Evolutionary conservation across 192 early-diverging fungal genomes (phyloP).

Genomic region (Oehlia diaphana): DNA sequence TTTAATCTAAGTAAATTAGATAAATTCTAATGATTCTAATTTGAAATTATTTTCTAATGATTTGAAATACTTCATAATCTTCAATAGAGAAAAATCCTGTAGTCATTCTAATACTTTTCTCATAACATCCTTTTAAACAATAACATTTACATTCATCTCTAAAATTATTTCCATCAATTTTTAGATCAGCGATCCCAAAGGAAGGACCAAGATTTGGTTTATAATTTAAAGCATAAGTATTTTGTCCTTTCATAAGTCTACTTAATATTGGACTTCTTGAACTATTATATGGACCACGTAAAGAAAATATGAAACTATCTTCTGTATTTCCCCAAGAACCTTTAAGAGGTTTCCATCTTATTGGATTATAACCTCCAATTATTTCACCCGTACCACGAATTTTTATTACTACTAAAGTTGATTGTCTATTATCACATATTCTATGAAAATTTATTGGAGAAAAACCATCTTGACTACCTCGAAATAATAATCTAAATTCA

Average conservation of each 20-base stretch:
- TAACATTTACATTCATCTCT: background rate
- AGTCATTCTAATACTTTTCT: background rate
- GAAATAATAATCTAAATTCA: constrained; percentile 12
- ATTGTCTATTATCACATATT: background rate
- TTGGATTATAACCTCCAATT: constrained; percentile 21
- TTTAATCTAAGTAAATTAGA: no score
- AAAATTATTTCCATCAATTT: background rate
- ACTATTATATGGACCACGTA: background rate
- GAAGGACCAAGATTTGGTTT: background rate
- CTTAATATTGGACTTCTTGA: background rate
- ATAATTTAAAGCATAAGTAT: background rate
- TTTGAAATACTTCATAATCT: constrained; percentile 17
- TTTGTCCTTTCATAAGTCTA: background rate
- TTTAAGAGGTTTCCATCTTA: background rate
- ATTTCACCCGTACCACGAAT: background rate
- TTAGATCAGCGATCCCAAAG: background rate
- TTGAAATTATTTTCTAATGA: background rate
- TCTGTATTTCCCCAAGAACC: background rate
- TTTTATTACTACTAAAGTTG: background rate
- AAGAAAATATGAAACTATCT: constrained; percentile 19
- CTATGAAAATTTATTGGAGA: constrained; percentile 7
- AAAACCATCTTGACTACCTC: background rate
- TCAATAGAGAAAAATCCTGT: background rate
- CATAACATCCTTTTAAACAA: background rate
- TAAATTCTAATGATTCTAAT: no score